Conservation (phyloP, 2,329 filamentous ascomycete genomes). For the Fusarium staphyleae region DNA sequence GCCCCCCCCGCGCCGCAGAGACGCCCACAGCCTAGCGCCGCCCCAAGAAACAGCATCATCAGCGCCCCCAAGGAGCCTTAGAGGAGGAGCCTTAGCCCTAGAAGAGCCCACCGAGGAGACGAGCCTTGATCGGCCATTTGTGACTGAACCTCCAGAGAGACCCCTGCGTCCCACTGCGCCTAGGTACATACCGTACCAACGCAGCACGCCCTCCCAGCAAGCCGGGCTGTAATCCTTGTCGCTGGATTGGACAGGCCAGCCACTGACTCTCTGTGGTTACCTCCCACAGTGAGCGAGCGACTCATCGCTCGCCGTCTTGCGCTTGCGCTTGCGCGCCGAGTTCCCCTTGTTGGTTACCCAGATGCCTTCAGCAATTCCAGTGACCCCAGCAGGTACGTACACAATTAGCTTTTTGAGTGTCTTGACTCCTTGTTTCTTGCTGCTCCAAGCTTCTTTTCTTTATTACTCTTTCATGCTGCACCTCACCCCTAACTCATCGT, state of each 20-base stretch:
- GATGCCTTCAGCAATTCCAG: slow-evolving; percentile 44
- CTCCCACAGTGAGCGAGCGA: slow-evolving; percentile 20
- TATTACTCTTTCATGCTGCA: slow-evolving; percentile 33
- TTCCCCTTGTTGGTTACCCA: slow-evolving; percentile 33
- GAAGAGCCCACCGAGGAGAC: slow-evolving; percentile 25
- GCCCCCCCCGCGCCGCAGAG: slow-evolving; percentile 1
- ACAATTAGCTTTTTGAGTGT: slow-evolving; percentile 16
- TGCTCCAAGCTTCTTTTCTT: slow-evolving; percentile 13
- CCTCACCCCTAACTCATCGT: slow-evolving; percentile 7
- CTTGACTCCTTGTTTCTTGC: slow-evolving; percentile 30
- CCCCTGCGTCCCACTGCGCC: slow-evolving; percentile 39
- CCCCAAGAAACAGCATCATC: slow-evolving; percentile 13
- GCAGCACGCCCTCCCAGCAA: slow-evolving; percentile 23
- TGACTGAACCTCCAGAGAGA: slow-evolving; percentile 17
- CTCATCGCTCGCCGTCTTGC: slow-evolving; percentile 29
- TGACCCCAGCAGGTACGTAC: slow-evolving; percentile 41
- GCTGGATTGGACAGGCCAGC: slow-evolving; percentile 33
- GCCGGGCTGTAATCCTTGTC: slow-evolving; percentile 33
- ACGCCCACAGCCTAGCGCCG: slow-evolving; percentile 11
- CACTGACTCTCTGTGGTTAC: slow-evolving; percentile 23
- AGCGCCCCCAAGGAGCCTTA: slow-evolving; percentile 10
- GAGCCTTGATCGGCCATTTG: slow-evolving; percentile 15
- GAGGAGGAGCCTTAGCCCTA: too few species aligned
- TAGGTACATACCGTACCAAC: too few species aligned
- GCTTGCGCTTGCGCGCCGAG: slow-evolving; percentile 21